Conservation (phyloP, 208 protist genomes). For the Phytomonas sp. region DNA sequence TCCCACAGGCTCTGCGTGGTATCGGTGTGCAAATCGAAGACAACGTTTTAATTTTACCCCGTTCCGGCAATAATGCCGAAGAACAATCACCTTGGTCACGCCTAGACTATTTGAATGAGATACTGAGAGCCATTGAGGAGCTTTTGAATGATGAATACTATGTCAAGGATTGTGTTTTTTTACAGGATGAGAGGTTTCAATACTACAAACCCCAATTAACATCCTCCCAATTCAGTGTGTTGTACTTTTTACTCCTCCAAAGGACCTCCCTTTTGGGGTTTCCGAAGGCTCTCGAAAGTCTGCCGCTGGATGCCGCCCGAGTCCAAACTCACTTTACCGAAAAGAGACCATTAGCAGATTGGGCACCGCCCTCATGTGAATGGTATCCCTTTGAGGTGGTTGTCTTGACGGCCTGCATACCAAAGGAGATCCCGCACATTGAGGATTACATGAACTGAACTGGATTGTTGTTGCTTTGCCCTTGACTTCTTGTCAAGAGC, state of each 20-base stretch:
- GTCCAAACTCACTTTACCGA: constrained; percentile 11
- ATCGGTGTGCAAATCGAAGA: constrained; percentile 52
- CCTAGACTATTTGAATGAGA: neutral
- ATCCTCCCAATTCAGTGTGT: constrained; percentile 9
- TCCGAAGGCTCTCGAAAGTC: constrained; percentile 7
- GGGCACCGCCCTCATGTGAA: neutral
- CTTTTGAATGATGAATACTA: neutral
- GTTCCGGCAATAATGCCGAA: neutral
- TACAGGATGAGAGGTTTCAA: constrained; percentile 16
- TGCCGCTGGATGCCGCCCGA: constrained; percentile 10
- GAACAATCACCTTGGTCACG: neutral
- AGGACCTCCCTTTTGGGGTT: constrained; percentile 26
- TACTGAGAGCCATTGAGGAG: neutral
- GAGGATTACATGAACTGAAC: constrained; percentile 8
- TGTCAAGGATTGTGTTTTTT: constrained; percentile 4
- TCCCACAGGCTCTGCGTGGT: constrained; percentile 18
- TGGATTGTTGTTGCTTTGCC: neutral
- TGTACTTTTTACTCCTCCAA: constrained; percentile 33
- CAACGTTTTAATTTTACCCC: constrained; percentile 43
- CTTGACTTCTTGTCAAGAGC: neutral
- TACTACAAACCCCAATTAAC: constrained; percentile 1
- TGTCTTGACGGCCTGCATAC: constrained; percentile 34
- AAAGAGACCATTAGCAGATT: constrained; percentile 1
- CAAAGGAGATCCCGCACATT: constrained; percentile 32
- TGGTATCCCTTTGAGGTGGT: constrained; percentile 49